A percentile compares a stretch with the other conserved stretches of the same genome.
phyloP scores from a whole-genome alignment of 495 filamentous ascomycete species.

The Tetracladium marchalianum region DNA sequence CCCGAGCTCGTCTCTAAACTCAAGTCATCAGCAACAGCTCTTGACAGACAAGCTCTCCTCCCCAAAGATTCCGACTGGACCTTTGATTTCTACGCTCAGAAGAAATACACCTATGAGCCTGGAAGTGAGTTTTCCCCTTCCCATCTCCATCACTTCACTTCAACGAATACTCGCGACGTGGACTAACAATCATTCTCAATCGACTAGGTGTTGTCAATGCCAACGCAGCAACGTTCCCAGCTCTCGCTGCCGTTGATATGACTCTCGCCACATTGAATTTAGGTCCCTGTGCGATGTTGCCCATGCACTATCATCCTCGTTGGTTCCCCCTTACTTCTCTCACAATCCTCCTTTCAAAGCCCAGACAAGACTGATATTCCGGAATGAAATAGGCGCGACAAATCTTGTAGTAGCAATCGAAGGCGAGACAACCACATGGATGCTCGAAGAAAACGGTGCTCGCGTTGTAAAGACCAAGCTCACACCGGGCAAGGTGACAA shows the following conservation, averaged over 20 bases:
- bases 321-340: too few relatives aligned
- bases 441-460: constrained; percentile 35
- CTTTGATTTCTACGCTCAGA: constrained; percentile 32
- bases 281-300: constrained; percentile 37
- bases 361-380: too few relatives aligned
- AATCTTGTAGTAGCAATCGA: constrained; percentile 32
- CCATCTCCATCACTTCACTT: too few relatives aligned
- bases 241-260: constrained; percentile 24
- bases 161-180: too few relatives aligned
- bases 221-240: constrained; percentile 29
- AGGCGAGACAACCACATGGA: constrained; percentile 30
- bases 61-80: constrained; percentile 27
- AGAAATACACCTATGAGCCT: constrained; percentile 22
- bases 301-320: constrained; percentile 30
- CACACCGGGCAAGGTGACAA: constrained; percentile 32
- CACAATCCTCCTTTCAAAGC: too few relatives aligned
- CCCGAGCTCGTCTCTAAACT: constrained; percentile 21
- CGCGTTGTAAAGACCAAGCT: constrained; percentile 16
- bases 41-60: constrained; percentile 31
- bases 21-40: constrained; percentile 20
- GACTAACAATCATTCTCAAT: too few relatives aligned
- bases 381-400: constrained; percentile 21
- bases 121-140: constrained; percentile 8
- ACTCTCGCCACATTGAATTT: constrained; percentile 28
- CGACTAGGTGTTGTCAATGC: constrained; percentile 26